These are phyloP conservation scores for Hyphochytrium catenoides DNA, from an alignment of 352 stramenopile species.

Conservation along the genomic window DNA sequence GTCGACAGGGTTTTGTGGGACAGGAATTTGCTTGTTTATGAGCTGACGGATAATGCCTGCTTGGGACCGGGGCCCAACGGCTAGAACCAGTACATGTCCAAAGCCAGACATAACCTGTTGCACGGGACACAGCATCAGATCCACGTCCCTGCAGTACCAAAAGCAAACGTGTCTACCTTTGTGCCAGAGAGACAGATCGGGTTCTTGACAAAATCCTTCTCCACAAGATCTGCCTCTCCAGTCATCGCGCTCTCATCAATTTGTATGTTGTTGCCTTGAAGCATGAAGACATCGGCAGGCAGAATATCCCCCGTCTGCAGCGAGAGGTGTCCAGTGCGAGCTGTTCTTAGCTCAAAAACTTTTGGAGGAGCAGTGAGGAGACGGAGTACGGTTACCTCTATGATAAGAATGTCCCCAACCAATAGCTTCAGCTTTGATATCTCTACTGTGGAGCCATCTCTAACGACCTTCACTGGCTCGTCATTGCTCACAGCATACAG, in stretches of 20 bases:
- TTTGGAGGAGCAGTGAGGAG: constrained; percentile 25
- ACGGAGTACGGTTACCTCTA: no score
- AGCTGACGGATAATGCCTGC: constrained; percentile 23
- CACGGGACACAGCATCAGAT: no score
- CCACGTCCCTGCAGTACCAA: no score
- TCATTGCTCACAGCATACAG: constrained; percentile 12
- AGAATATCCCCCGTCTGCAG: constrained; percentile 35
- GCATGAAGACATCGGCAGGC: constrained; percentile 46
- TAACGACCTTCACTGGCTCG: constrained; percentile 12
- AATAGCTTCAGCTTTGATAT: constrained; percentile 21
- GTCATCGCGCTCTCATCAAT: constrained; percentile 62
- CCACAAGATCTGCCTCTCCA: constrained; percentile 49
- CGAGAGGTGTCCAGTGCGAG: no score
- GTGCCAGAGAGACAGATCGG: constrained; percentile 52
- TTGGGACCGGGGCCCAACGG: constrained; percentile 15
- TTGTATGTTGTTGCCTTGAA: constrained; percentile 37
- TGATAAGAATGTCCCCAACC: constrained; percentile 28
- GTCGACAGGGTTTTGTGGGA: no score
- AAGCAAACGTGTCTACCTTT: no score
- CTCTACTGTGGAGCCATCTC: constrained; percentile 5
- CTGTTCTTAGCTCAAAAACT: no score
- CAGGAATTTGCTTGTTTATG: no score
- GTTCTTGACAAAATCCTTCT: constrained; percentile 17
- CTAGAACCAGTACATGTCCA: constrained; percentile 23
- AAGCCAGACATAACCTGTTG: constrained; percentile 20